These are phyloP conservation scores for Lactifluus hygrophoroides DNA, from an alignment of 768 basidiomycete genomes.

Conservation along the genomic window DNA sequence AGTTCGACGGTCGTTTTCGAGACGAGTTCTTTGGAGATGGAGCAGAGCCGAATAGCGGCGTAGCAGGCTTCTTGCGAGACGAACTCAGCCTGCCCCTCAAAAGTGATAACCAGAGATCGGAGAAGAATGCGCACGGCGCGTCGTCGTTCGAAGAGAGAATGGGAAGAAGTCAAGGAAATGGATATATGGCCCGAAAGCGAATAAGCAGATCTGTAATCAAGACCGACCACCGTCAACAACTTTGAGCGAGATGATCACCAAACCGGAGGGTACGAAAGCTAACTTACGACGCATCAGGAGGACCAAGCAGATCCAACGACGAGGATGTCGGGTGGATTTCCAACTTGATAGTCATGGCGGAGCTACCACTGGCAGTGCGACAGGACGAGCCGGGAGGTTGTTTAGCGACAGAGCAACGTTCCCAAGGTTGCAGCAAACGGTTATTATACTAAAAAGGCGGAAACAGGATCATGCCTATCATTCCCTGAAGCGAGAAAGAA, in stretches of 20 bases:
- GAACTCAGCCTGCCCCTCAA: slow-evolving; percentile 82
- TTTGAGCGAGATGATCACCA: no score
- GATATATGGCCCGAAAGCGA: slow-evolving; percentile 79
- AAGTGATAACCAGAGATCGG: slow-evolving; percentile 62
- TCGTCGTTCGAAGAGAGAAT: slow-evolving; percentile 47
- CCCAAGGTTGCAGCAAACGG: not conserved
- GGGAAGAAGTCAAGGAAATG: slow-evolving; percentile 51
- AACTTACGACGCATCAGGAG: slow-evolving; percentile 56
- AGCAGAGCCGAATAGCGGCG: slow-evolving; percentile 56
- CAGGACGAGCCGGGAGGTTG: not conserved
- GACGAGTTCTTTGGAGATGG: slow-evolving; percentile 54
- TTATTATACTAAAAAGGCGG: slow-evolving; percentile 2
- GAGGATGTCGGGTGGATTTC: slow-evolving; percentile 51
- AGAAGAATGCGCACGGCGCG: slow-evolving; percentile 46
- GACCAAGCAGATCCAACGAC: slow-evolving; percentile 62
- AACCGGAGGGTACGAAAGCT: not conserved
- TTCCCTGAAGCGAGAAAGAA: not conserved
- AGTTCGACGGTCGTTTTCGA: slow-evolving; percentile 48
- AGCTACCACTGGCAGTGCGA: no score
- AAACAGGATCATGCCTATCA: not conserved
- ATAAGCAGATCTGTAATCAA: slow-evolving; percentile 75
- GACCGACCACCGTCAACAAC: no score
- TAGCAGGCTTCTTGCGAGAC: slow-evolving; percentile 60
- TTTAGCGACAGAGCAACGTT: not conserved
- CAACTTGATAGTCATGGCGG: slow-evolving; percentile 57